A percentile compares a stretch with the other conserved stretches of the same genome.
Conservation (phyloP, 352 stramenopile species). For the Halophytophthora batemanensis region DNA sequence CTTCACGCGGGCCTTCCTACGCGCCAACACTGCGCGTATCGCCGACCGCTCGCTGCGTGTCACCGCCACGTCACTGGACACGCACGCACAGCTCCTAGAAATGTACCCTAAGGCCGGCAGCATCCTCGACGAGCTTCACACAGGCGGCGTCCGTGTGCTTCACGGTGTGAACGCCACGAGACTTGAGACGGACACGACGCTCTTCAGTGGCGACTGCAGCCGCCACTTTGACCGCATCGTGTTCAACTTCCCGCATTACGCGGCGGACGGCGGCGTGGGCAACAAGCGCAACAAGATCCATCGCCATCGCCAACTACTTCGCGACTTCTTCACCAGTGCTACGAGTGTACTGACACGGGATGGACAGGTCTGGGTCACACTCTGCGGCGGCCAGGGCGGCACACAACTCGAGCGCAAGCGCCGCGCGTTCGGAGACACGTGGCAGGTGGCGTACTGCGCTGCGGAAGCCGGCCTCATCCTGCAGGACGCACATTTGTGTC, state of each 20-base stretch:
- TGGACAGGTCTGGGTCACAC: conserved; percentile 79
- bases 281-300: conserved; percentile 83
- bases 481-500: conserved; percentile 58
- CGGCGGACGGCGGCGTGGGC: conserved; percentile 52
- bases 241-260: conserved; percentile 88
- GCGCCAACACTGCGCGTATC: conserved; percentile 35
- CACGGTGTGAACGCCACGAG: conserved; percentile 73
- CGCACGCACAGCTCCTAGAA: conserved; percentile 49
- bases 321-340: conserved; percentile 75
- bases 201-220: conserved; percentile 1
- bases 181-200: conserved; percentile 39
- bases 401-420: conserved; percentile 65
- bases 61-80: conserved; percentile 71
- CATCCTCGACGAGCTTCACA: conserved; percentile 55
- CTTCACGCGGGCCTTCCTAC: conserved; percentile 69
- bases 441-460: conserved; percentile 74
- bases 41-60: conserved; percentile 16
- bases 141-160: conserved; percentile 46
- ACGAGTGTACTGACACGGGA: conserved; percentile 40
- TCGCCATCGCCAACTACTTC: conserved; percentile 70
- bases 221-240: conserved; percentile 64
- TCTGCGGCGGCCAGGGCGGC: conserved; percentile 77
- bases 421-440: conserved; percentile 66
- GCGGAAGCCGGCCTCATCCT: conserved; percentile 53
- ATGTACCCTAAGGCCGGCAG: conserved; percentile 68